phyloP scores from a whole-genome alignment of 164 flowering plant genomes.

The Nymphaea thermarum region DNA sequence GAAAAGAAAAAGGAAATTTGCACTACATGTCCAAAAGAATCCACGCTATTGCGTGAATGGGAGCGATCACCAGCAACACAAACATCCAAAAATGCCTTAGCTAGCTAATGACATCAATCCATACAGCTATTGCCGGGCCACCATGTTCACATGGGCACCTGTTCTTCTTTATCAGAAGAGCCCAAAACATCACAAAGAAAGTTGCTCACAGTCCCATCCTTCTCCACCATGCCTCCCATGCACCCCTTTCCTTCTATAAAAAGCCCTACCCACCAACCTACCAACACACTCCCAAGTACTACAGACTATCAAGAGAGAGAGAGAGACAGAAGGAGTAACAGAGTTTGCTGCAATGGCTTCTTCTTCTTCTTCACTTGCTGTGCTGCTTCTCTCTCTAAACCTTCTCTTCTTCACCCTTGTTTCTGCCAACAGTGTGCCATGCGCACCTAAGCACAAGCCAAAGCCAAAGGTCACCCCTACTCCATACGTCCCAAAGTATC shows the following conservation, averaged over 20 bases:
- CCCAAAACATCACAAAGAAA: not conserved
- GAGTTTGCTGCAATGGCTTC: no score
- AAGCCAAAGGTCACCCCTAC: slow-evolving; percentile 1
- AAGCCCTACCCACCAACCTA: not conserved
- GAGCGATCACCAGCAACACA: not conserved
- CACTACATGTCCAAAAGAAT: not conserved
- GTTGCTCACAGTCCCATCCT: not conserved
- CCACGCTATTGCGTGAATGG: not conserved
- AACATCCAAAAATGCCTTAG: not conserved
- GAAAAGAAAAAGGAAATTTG: not conserved
- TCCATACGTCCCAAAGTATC: not conserved
- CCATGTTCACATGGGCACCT: not conserved
- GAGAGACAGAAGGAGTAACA: not conserved
- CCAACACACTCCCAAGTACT: not conserved
- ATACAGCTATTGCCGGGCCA: not conserved
- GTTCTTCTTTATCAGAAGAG: not conserved
- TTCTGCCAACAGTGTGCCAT: slow-evolving; percentile 16
- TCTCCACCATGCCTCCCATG: not conserved
- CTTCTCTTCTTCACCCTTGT: slow-evolving; percentile 24
- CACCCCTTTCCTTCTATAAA: not conserved
- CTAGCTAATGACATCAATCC: not conserved
- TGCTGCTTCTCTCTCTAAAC: slow-evolving; percentile 23
- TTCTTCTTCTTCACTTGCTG: not conserved
- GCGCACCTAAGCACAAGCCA: slow-evolving; percentile 5
- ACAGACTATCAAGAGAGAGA: not conserved